phyloP scores from a whole-genome alignment of 2,329 filamentous ascomycete genomes.

The Colletotrichum tabaci region DNA sequence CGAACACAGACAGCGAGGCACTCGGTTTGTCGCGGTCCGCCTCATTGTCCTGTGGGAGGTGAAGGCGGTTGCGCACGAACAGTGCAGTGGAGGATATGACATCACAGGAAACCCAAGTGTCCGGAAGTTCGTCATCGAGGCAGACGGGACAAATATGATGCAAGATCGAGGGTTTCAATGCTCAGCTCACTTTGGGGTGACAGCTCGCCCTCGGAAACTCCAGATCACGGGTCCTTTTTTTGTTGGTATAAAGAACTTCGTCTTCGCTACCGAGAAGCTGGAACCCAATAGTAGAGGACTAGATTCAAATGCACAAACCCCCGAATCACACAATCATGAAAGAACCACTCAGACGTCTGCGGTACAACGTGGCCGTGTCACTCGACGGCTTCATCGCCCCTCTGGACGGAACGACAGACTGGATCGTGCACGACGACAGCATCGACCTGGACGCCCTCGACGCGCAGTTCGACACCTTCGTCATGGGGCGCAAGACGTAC shows the following conservation, averaged over 20 bases:
- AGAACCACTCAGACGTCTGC: conserved; percentile 42
- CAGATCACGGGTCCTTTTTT: neutral
- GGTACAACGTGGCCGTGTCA: conserved; percentile 53
- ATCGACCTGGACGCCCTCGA: conserved; percentile 53
- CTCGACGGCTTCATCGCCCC: conserved; percentile 55
- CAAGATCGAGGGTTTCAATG: neutral
- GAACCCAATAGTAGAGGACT: neutral
- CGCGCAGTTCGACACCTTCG: conserved; percentile 49
- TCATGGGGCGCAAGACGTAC: conserved; percentile 56
- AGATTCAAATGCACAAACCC: no score
- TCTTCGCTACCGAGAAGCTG: neutral
- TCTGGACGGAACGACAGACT: conserved; percentile 47
- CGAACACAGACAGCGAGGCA: neutral
- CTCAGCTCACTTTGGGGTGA: neutral
- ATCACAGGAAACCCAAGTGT: conserved; percentile 14
- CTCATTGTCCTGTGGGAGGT: neutral
- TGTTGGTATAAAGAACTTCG: neutral
- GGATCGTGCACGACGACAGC: conserved; percentile 51
- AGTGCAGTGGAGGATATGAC: conserved; percentile 18
- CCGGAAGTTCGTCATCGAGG: conserved; percentile 30
- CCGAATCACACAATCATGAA: neutral
- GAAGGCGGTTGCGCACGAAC: neutral
- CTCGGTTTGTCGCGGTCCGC: neutral
- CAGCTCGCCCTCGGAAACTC: neutral
- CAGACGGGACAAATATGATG: neutral